phyloP scores from a whole-genome alignment of 495 filamentous ascomycete species.

The Annulohypoxylon stygium region DNA sequence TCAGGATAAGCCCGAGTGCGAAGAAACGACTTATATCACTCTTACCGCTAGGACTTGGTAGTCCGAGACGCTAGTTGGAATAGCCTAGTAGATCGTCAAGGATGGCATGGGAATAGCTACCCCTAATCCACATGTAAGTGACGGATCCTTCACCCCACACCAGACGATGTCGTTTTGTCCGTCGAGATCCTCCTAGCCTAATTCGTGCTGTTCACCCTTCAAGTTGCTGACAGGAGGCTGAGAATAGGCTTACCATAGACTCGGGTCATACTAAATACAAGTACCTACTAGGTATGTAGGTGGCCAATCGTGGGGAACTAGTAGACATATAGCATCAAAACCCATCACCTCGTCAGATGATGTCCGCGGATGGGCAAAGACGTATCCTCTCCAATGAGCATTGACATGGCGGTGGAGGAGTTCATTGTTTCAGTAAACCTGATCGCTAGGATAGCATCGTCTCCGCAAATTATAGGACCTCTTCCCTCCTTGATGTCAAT shows the following conservation, averaged over 20 bases:
- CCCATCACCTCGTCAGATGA: background rate
- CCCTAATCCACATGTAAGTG: constrained; percentile 15
- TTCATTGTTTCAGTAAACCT: background rate
- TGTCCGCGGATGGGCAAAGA: background rate
- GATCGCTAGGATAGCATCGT: background rate
- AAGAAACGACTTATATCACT: constrained; percentile 32
- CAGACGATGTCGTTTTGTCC: constrained; percentile 1
- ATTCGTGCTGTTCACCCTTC: constrained; percentile 5
- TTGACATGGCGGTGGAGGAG: background rate
- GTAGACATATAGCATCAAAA: constrained; percentile 5
- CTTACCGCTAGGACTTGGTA: constrained; percentile 16
- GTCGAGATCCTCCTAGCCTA: background rate
- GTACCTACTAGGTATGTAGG: background rate
- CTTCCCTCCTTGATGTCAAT: background rate
- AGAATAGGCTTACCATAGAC: constrained; percentile 15
- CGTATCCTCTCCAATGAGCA: constrained; percentile 11
- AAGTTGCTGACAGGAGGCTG: background rate
- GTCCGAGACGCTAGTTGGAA: constrained; percentile 29
- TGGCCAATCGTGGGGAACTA: constrained; percentile 4
- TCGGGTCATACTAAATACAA: constrained; percentile 23
- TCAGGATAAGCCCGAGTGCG: constrained; percentile 5
- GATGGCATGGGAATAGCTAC: constrained; percentile 12
- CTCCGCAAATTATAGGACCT: constrained; percentile 1
- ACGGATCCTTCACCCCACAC: constrained; percentile 33
- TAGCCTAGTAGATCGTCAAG: constrained; percentile 29